Evolutionary conservation across 108 stramenopile genomes (phyloP), one percentile per base, ranked within the genome.

Genomic region (Nitzschia palea): DNA sequence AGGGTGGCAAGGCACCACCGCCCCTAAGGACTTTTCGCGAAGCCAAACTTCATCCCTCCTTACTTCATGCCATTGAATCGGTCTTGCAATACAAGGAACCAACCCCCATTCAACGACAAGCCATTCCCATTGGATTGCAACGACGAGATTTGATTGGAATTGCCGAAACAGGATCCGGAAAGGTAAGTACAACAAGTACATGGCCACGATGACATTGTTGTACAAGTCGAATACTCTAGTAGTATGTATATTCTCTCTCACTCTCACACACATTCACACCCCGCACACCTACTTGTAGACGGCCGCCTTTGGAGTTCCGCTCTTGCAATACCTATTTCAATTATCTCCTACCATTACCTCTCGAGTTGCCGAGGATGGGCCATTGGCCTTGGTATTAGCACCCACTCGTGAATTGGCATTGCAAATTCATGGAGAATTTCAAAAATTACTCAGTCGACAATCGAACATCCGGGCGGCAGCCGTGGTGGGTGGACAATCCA

Each of bases 71-170:
- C 26, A 78, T 97, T 56, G 75, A 86, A 52, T 95, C 78, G 26
- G 93, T 44, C 77, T 88, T 78, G 95, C 91, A 5, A 82, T 96
- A 62, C 90, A 80, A 76, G 36, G 80, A 96, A 58, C 98, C 98
- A 2, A 86, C 87, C 23, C 96, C 98, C 1, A 98, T 99, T 68
- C 98, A 99, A 70, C 59, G 95, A 43, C 93, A 94, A 71, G 94
- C 97, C 2, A 96, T 98, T 32, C 97, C 98, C 29, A 91, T 97
- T 59, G 98, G 98, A 8, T 68, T 99, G 68, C 91, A 96, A 63
- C 71, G 90, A 0, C 56, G 98, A 1, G 98, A 99, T 73, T 73
- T 99, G 75, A 97, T 99, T 58, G 98, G 98, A 20, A 96, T 99
- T 70, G 98, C 98, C 26, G 97, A 98, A 68, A 99, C 98, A 1